phyloP scores from a whole-genome alignment of 2,329 filamentous ascomycete species.

The Myriosclerotinia curreyana region DNA sequence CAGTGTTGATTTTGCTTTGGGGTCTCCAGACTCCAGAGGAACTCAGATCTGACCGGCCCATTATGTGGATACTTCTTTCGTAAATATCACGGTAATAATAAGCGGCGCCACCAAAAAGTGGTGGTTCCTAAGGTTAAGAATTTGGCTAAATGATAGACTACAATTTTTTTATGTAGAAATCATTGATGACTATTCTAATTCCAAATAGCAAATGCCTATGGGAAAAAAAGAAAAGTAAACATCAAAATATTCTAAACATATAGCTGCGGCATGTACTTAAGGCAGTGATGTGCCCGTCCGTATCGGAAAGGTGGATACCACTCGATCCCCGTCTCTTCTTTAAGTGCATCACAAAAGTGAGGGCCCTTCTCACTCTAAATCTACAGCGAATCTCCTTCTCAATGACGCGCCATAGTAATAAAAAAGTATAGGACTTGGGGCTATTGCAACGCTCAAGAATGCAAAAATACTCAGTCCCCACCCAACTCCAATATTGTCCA shows the following conservation, averaged over 20 bases:
- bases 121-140: not conserved
- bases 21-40: constrained; percentile 19
- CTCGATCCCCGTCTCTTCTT: not conserved
- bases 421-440: constrained; percentile 50
- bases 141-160: no score
- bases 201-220: not conserved
- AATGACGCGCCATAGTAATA: constrained; percentile 47
- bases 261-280: not conserved
- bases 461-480: constrained; percentile 51
- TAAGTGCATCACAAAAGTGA: not conserved
- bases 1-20: constrained; percentile 4
- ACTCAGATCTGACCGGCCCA: not conserved
- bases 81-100: not conserved
- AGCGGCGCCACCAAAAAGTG: not conserved
- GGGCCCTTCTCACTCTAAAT: constrained; percentile 28
- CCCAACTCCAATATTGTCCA: constrained; percentile 47
- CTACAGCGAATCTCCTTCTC: constrained; percentile 46
- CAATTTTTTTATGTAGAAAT: not conserved
- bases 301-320: not conserved
- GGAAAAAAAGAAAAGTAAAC: not conserved
- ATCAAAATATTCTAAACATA: not conserved
- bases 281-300: not conserved
- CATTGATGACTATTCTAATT: not conserved
- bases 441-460: constrained; percentile 45
- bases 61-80: not conserved